phyloP scores from a whole-genome alignment of 495 filamentous ascomycete species.

The Tricharina praecox region DNA sequence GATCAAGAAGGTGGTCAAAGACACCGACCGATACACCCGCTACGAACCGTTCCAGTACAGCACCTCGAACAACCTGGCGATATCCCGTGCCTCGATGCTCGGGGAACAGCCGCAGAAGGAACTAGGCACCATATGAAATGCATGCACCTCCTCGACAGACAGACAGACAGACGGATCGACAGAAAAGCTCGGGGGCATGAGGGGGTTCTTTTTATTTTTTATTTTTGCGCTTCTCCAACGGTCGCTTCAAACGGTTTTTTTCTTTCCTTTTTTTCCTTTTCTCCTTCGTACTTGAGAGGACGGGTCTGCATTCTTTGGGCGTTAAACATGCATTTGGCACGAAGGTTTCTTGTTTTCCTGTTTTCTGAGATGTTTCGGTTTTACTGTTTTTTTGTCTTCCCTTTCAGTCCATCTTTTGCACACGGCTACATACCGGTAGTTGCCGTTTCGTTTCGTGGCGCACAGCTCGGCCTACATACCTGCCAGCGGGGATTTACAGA shows the following conservation, averaged over 20 bases:
- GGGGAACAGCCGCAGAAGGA: slow-evolving; percentile 22
- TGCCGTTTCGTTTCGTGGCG: too few species aligned
- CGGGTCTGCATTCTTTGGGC: neutral
- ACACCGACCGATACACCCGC: slow-evolving; percentile 23
- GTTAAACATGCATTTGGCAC: neutral
- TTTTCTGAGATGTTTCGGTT: too few species aligned
- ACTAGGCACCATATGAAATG: too few species aligned
- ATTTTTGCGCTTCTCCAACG: neutral
- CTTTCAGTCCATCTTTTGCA: too few species aligned
- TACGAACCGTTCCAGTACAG: slow-evolving; percentile 24
- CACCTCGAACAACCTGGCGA: slow-evolving; percentile 16
- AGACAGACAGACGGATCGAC: neutral
- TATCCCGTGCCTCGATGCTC: slow-evolving; percentile 20
- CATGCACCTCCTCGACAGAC: too few species aligned
- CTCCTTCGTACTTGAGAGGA: neutral
- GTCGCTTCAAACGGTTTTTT: neutral
- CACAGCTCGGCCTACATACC: too few species aligned
- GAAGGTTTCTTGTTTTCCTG: neutral
- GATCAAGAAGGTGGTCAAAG: slow-evolving; percentile 25
- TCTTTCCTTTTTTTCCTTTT: neutral
- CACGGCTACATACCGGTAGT: too few species aligned
- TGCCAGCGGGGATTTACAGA: too few species aligned
- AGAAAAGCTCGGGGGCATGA: neutral
- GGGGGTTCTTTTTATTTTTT: neutral
- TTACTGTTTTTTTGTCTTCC: too few species aligned